phyloP scores from a whole-genome alignment of 2,329 filamentous ascomycete genomes.

The Nemania sp. region DNA sequence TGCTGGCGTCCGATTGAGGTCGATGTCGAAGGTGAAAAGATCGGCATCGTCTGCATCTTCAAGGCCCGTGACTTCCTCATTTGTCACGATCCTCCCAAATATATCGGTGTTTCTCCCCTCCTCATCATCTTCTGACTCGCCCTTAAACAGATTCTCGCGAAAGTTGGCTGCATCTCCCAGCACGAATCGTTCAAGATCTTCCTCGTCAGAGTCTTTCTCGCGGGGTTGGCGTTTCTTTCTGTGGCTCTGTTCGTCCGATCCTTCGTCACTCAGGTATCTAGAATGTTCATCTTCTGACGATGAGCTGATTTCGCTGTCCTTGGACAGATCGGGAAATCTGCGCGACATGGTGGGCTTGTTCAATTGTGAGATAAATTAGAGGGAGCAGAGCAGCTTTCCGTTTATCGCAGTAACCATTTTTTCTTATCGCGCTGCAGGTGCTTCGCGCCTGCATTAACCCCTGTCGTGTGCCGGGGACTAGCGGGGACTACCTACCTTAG shows the following conservation, averaged over 20 bases:
- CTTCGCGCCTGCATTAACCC: no score
- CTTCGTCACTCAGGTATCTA: slow-evolving; percentile 35
- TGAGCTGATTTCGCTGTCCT: slow-evolving; percentile 29
- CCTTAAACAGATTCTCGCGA: slow-evolving; percentile 68
- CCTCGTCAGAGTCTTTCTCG: slow-evolving; percentile 81
- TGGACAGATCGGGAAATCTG: slow-evolving; percentile 28
- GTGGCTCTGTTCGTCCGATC: slow-evolving; percentile 33
- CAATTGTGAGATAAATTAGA: background rate
- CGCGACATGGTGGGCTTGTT: slow-evolving; percentile 29
- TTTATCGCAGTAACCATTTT: slow-evolving; percentile 31
- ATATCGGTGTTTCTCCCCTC: slow-evolving; percentile 37
- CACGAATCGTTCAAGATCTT: slow-evolving; percentile 83
- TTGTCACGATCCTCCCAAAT: slow-evolving; percentile 46
- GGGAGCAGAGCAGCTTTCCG: slow-evolving; percentile 4
- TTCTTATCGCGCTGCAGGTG: slow-evolving; percentile 26
- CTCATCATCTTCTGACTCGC: slow-evolving; percentile 44
- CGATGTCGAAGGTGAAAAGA: slow-evolving; percentile 84
- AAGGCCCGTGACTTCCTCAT: slow-evolving; percentile 52
- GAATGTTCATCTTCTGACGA: slow-evolving; percentile 36
- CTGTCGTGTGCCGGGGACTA: no score
- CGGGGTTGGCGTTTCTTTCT: slow-evolving; percentile 38
- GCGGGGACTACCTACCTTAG: no score
- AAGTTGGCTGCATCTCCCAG: slow-evolving; percentile 88
- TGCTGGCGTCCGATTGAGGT: slow-evolving; percentile 60
- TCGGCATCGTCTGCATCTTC: slow-evolving; percentile 76